Evolutionary conservation across 1,284 basidiomycete species (phyloP).

Genomic region (Coniferiporia weirii): DNA sequence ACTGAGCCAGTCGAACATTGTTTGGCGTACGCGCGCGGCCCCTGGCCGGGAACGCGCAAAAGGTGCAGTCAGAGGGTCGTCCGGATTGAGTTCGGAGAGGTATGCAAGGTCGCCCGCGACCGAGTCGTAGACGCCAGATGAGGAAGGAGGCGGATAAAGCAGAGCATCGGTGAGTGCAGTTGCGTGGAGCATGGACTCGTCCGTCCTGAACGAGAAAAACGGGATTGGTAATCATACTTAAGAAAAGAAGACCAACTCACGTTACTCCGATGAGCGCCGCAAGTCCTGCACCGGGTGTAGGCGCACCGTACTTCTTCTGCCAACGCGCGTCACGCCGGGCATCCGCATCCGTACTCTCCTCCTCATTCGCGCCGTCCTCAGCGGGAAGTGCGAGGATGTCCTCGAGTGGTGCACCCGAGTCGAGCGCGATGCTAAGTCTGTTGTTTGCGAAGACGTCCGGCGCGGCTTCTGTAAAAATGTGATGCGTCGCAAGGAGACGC

Average conservation of each 20-base stretch:
- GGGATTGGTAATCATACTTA: no score
- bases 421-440: slow-evolving; percentile 28
- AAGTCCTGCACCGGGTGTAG: slow-evolving; percentile 6
- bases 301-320: slow-evolving; percentile 10
- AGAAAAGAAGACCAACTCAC: background rate
- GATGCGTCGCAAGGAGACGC: slow-evolving; percentile 30
- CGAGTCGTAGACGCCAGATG: no score
- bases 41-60: no score
- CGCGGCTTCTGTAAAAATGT: slow-evolving; percentile 31
- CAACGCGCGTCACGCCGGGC: background rate
- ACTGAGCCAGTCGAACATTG: slow-evolving; percentile 13
- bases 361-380: background rate
- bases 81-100: no score
- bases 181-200: slow-evolving; percentile 2
- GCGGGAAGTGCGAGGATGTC: background rate
- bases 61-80: no score
- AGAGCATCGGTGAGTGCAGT: slow-evolving; percentile 30
- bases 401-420: slow-evolving; percentile 24
- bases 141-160: slow-evolving; percentile 23
- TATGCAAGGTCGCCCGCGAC: slow-evolving; percentile 23
- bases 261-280: slow-evolving; percentile 12
- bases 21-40: slow-evolving; percentile 9
- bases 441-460: slow-evolving; percentile 35
- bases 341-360: background rate
- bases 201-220: background rate